Evolutionary conservation across 2,329 filamentous ascomycete species (phyloP), one percentile per base, ranked within the genome.

Genomic region (Pezizomycotina sp.): DNA sequence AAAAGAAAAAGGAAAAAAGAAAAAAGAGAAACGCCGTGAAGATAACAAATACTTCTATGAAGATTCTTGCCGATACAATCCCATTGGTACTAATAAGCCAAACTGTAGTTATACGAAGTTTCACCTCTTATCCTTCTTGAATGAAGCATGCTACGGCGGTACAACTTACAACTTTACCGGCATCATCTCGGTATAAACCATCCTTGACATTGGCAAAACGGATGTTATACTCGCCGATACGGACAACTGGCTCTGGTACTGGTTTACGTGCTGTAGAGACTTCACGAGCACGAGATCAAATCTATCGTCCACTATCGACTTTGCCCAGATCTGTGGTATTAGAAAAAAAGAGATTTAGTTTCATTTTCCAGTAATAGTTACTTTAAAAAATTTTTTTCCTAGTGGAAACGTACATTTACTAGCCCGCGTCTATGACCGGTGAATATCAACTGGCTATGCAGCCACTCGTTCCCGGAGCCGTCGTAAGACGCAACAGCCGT

Each of bases 131-230:
- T n/a, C n/a, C n/a, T n/a, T n/a, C n/a, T n/a, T n/a, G n/a, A n/a
- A n/a, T n/a, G n/a, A n/a, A n/a, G n/a, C n/a, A n/a, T n/a, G 49
- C 42, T 32, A 30, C 23, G 42, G 20, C 36, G 13, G 16, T 25
- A 32, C 35, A 41, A 70, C 74, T 69, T 54, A 89, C 80, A 58
- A 98, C 86, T 63, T 75, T 68, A 19, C 89, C 89, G 46, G 83
- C 77, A 47, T 95, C 89, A 60, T 95, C 89, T 3, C 89, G 0
- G 84, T 92, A 58, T 93, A 95, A 6, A 95, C 74, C 44, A 76
- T 68, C 45, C 77, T 74, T 34, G 80, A 72, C 67, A 84, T 78
- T 2, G 86, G 78, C 38, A 79, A 65, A 34, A 98, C 78, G 53
- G 79, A 91, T 23, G 79, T 92, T 43, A 95, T 84, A 0, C 76